These are phyloP conservation scores for Cryptococcus sp. DNA, from an alignment of 1,284 basidiomycete species.

Conservation along the genomic window DNA sequence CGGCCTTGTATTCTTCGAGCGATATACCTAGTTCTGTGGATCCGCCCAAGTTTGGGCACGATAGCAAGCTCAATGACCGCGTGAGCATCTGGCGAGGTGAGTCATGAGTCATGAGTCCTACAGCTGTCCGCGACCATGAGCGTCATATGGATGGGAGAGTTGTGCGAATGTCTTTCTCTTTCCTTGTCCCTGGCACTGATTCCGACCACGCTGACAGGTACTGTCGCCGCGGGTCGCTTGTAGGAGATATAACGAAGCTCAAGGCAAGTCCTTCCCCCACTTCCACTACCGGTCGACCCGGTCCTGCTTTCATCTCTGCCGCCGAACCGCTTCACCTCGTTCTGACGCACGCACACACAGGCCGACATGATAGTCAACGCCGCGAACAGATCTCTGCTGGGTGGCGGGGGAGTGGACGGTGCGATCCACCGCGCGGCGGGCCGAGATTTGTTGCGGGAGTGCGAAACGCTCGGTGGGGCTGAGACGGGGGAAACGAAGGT, in stretches of 20 bases:
- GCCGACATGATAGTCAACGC: conserved; percentile 85
- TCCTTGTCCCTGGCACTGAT: no score
- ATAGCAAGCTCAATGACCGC: conserved; percentile 31
- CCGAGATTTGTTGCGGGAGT: conserved; percentile 69
- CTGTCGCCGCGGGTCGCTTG: not conserved
- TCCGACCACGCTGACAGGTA: not conserved
- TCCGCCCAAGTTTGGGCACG: conserved; percentile 9
- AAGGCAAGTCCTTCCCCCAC: conserved; percentile 24
- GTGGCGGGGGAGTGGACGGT: conserved; percentile 59
- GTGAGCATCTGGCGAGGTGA: conserved; percentile 45
- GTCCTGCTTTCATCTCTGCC: no score
- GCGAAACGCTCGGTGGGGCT: conserved; percentile 68
- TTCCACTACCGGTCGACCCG: not conserved
- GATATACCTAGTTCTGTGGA: conserved; percentile 10
- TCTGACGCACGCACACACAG: conserved; percentile 18
- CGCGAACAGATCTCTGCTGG: conserved; percentile 74
- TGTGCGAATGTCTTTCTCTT: no score
- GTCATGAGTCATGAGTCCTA: not conserved
- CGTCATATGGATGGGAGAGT: no score
- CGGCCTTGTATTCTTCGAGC: conserved; percentile 21
- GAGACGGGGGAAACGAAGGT: conserved; percentile 67
- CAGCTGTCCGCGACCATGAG: no score
- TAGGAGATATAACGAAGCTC: conserved; percentile 51
- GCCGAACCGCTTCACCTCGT: not conserved
- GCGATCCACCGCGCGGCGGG: conserved; percentile 77